A percentile compares a stretch with the other conserved stretches of the same genome.
Evolutionary conservation across 139 green algal species (phyloP).

Genomic region (Picocystis salinarum): DNA sequence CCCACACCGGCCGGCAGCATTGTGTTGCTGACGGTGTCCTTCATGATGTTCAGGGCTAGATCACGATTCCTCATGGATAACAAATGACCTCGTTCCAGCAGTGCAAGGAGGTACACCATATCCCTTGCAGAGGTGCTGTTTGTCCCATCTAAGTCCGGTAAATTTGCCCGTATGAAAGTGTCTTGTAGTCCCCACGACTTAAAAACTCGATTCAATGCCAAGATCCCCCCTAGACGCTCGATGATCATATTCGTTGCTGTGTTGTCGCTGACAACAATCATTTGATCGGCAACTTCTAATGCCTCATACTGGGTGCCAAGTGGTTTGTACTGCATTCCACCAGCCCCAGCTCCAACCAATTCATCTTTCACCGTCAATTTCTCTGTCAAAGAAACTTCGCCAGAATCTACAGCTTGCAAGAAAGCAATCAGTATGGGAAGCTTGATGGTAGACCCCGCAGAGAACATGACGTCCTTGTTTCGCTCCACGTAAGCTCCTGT

Average conservation of each 20-base stretch:
- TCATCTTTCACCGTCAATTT: neutral
- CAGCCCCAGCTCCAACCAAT: neutral
- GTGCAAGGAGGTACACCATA: neutral
- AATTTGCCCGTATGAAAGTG: neutral
- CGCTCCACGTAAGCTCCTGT: neutral
- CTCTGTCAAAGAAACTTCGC: neutral
- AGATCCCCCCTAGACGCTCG: neutral
- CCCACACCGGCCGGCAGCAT: neutral
- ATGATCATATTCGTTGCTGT: slow-evolving; percentile 6
- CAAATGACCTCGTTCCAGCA: neutral
- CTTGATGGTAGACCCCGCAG: slow-evolving; percentile 3
- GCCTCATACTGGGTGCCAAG: neutral
- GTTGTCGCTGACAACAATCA: slow-evolving; percentile 5
- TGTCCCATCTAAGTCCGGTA: neutral
- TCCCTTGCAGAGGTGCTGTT: neutral
- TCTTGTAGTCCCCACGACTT: neutral
- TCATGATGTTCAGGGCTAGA: neutral
- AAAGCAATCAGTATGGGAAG: slow-evolving; percentile 3
- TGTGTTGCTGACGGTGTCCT: neutral
- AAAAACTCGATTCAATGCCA: neutral
- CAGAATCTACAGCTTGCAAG: neutral
- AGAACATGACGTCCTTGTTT: slow-evolving; percentile 1
- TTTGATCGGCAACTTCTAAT: slow-evolving; percentile 1
- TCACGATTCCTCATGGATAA: neutral
- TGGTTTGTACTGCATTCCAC: neutral